phyloP scores from a whole-genome alignment of 768 basidiomycete genomes.

The Kwoniella sp. region DNA sequence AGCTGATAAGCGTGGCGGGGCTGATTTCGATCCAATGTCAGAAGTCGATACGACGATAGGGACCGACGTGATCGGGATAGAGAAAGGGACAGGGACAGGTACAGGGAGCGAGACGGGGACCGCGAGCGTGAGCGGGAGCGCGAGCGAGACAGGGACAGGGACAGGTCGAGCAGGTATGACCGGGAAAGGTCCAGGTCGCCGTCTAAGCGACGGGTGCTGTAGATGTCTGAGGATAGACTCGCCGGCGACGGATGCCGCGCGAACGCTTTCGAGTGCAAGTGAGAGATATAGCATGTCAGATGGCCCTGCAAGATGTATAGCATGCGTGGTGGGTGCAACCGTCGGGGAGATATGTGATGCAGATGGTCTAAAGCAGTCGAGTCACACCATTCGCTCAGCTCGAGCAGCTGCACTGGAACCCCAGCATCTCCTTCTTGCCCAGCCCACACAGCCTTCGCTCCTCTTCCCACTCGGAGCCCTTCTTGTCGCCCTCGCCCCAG shows the following conservation, averaged over 20 bases:
- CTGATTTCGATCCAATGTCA: no score
- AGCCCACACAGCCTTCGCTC: conserved; percentile 65
- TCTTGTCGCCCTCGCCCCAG: conserved; percentile 69
- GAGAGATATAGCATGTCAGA: no score
- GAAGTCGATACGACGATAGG: conserved; percentile 7
- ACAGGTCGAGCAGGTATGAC: conserved; percentile 11
- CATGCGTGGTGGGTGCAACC: no score
- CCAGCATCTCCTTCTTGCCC: conserved; percentile 69
- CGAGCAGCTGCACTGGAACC: conserved; percentile 91
- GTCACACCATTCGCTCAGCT: conserved; percentile 52
- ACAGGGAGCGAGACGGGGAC: conserved; percentile 6
- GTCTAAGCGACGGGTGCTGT: conserved; percentile 25
- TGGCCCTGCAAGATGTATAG: no score
- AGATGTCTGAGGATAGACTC: neutral
- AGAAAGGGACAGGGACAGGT: conserved; percentile 5
- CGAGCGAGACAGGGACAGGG: conserved; percentile 11
- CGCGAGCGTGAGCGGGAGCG: no score
- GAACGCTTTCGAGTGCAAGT: no score
- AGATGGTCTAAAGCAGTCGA: no score
- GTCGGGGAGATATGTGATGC: no score
- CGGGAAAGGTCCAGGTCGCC: conserved; percentile 29
- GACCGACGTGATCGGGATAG: conserved; percentile 10
- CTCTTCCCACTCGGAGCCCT: conserved; percentile 58
- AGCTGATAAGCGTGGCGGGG: no score
- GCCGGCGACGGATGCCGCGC: no score